Base-by-base conservation (phyloP, 495 filamentous ascomycete genomes). In the Neurospora terricola region DNA sequence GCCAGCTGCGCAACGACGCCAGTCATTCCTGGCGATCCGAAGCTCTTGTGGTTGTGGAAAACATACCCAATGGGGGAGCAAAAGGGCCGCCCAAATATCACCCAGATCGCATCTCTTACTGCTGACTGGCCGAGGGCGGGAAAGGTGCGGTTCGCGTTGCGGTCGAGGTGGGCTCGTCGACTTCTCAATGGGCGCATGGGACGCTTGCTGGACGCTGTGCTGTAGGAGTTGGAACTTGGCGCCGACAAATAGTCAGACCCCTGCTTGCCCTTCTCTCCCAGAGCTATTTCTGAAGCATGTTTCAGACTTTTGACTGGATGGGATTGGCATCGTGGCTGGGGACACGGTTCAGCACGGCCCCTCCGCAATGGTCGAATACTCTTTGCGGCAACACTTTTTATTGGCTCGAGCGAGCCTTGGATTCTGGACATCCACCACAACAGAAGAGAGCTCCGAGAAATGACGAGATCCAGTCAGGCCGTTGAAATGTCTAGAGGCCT, bases 281-380 rank as follows among this genome's bases (percentile, higher is more conserved):
- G 76, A 75, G 78, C 73, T 79, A 78, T 78, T 79, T 78, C 76
- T 79, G 78, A 79, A 76, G 78, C 78, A 78, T 73, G 78, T 79
- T 79, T 79, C 78, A 79, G 78, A 77, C 66, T 66, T 66, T 70
- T 74, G 76, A 77, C 76, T 42, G 70, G 78, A 72, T 70, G 72
- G 78, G 74, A 74, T 72, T 27, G 38, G 69, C 48, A 69, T 68
- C 73, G 74, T 79, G 78, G 78, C 79, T 77, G 77, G 78, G 72
- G 68, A n/a, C 54, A 34, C 54, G 27, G 54, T 66, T 66, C 54
- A 66, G 68, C 77, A 73, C 73, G 69, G 70, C 75, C 70, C 72
- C 21, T 72, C 74, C 74, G 70, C 78, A 74, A 73, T 66, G 54
- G 54, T 34, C 54, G 54, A 66, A 66, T 16, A 36, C 54, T 34